Evolutionary conservation across 2,329 filamentous ascomycete genomes (phyloP).

Genomic region (Calonectria pauciramosa): DNA sequence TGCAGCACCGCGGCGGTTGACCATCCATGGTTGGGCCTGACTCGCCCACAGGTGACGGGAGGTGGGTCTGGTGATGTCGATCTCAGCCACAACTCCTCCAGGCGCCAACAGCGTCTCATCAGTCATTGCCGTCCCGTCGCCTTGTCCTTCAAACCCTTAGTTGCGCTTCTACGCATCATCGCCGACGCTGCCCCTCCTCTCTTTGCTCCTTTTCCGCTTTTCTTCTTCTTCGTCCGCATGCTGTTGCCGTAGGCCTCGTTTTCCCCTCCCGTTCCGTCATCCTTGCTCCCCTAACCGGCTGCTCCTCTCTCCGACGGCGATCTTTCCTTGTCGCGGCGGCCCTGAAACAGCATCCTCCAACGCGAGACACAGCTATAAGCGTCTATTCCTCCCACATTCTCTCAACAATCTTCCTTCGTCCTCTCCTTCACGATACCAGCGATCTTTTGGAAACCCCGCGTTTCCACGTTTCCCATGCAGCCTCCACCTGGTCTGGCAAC

Average conservation of each 20-base stretch:
- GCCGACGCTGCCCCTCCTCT: background rate
- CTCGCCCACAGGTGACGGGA: background rate
- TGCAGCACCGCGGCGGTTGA: background rate
- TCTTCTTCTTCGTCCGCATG: constrained; percentile 5
- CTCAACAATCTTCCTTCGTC: background rate
- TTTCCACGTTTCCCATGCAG: constrained; percentile 35
- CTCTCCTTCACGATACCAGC: background rate
- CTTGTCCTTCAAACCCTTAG: background rate
- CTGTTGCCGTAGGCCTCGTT: background rate
- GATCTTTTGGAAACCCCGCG: constrained; percentile 16
- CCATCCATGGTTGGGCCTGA: background rate
- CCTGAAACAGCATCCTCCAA: constrained; percentile 26
- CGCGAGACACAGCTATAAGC: background rate
- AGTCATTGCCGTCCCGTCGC: constrained; percentile 3
- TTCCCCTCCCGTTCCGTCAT: background rate
- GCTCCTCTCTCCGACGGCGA: constrained; percentile 21
- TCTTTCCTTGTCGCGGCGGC: constrained; percentile 16
- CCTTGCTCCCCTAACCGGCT: background rate
- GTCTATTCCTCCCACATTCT: background rate
- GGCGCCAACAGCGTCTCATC: constrained; percentile 9
- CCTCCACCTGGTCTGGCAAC: constrained; percentile 39
- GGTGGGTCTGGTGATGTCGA: constrained; percentile 20
- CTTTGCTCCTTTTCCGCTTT: background rate
- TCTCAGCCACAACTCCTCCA: constrained; percentile 24
- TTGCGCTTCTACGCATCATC: constrained; percentile 9